These are phyloP conservation scores for Cryphonectria carpinicola DNA, from an alignment of 2,329 filamentous ascomycete species.

Conservation along the genomic window DNA sequence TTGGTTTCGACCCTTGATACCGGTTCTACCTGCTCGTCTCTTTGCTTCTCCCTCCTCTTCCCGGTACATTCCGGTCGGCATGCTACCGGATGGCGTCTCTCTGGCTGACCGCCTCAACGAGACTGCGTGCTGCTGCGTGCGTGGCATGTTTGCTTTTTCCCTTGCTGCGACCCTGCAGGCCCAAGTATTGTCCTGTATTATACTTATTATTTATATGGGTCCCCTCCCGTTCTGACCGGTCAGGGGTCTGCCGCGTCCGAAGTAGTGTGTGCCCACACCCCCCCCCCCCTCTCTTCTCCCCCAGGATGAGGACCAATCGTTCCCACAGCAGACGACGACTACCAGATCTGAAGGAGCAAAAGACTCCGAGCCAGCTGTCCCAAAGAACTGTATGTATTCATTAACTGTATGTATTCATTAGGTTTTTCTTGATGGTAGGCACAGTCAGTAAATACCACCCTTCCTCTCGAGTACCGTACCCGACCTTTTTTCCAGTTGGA, in stretches of 20 bases:
- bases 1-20: constrained; percentile 10
- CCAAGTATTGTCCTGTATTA: neutral
- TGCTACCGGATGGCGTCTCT: constrained; percentile 1
- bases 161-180: constrained; percentile 4
- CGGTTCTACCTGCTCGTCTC: constrained; percentile 4
- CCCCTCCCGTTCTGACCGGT: constrained; percentile 2
- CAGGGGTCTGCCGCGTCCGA: constrained; percentile 8
- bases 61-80: constrained; percentile 5
- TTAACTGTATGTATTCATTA: neutral
- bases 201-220: constrained; percentile 10
- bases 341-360: neutral
- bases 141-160: constrained; percentile 21
- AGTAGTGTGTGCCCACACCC: neutral
- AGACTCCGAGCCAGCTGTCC: constrained; percentile 4
- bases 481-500: constrained; percentile 13
- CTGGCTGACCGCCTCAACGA: constrained; percentile 7
- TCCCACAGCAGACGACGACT: constrained; percentile 3
- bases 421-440: constrained; percentile 18
- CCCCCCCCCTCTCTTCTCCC: neutral
- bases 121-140: neutral
- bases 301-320: constrained; percentile 2
- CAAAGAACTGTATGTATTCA: constrained; percentile 5
- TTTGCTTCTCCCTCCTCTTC: constrained; percentile 3
- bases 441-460: constrained; percentile 19
- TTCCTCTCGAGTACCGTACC: constrained; percentile 20